phyloP scores from a whole-genome alignment of 2,329 filamentous ascomycete genomes.

The Amesomyces nigricolor region DNA sequence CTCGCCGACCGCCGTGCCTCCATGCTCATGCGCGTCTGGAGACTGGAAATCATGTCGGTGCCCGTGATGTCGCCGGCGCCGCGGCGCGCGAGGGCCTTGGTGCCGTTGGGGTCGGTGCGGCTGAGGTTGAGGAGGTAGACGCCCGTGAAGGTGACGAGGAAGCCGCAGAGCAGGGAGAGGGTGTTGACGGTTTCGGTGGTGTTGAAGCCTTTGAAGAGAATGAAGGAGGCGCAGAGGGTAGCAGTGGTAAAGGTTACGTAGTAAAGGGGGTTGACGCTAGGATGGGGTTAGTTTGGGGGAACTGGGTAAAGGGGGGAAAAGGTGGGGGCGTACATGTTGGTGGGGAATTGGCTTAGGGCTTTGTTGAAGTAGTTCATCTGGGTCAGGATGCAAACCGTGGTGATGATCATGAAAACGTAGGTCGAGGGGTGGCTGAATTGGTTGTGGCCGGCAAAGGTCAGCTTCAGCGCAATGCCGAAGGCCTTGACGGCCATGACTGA shows the following conservation, averaged over 20 bases:
- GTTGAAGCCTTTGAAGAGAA: slow-evolving; percentile 94
- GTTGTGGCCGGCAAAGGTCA: slow-evolving; percentile 88
- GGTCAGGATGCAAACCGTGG: slow-evolving; percentile 86
- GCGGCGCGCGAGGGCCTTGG: slow-evolving; percentile 55
- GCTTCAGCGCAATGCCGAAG: slow-evolving; percentile 93
- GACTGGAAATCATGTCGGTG: slow-evolving; percentile 82
- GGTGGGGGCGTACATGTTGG: slow-evolving; percentile 74
- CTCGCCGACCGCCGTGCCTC: slow-evolving; percentile 70
- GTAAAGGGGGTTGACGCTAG: slow-evolving; percentile 89
- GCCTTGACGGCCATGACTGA: slow-evolving; percentile 99
- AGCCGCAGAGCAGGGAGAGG: slow-evolving; percentile 84
- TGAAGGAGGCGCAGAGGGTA: slow-evolving; percentile 89
- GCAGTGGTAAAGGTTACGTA: slow-evolving; percentile 97
- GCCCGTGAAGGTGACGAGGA: slow-evolving; percentile 89
- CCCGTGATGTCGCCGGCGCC: slow-evolving; percentile 71
- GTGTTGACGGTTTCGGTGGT: slow-evolving; percentile 89
- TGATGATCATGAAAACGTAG: slow-evolving; percentile 95
- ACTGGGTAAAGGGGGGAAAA: background rate
- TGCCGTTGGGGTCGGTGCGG: slow-evolving; percentile 79
- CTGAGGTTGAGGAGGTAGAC: slow-evolving; percentile 97
- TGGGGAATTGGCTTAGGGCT: slow-evolving; percentile 90
- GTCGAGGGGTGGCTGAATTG: slow-evolving; percentile 93
- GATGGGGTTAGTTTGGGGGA: slow-evolving; percentile 25
- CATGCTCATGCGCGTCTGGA: slow-evolving; percentile 91
- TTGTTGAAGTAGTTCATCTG: slow-evolving; percentile 99